Evolutionary conservation across 2,329 filamentous ascomycete species (phyloP).

Genomic region (Neospermospora avenae): DNA sequence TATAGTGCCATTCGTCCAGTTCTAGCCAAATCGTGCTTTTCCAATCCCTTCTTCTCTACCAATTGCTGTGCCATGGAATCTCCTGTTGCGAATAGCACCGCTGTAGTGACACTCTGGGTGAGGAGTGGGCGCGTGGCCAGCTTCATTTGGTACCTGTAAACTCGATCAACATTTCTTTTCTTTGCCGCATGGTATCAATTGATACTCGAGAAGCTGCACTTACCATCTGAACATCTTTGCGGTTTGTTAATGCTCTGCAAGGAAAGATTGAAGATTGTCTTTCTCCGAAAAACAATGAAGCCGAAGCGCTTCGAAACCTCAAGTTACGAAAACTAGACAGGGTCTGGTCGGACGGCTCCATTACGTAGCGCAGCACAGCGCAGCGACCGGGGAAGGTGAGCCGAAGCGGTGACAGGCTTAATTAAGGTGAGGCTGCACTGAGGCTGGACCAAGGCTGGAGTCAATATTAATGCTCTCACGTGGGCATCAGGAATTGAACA

Average conservation of each 20-base stretch:
- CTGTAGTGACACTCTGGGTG: slow-evolving; percentile 87
- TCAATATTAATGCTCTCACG: neutral
- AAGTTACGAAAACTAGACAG: neutral
- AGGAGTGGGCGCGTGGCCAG: slow-evolving; percentile 79
- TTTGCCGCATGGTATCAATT: neutral
- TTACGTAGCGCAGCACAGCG: neutral
- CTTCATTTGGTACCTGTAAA: slow-evolving; percentile 76
- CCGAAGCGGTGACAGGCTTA: too few relatives aligned
- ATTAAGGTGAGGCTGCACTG: too few relatives aligned
- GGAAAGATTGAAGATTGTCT: neutral
- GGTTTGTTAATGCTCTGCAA: neutral
- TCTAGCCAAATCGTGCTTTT: slow-evolving; percentile 70
- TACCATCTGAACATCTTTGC: slow-evolving; percentile 35
- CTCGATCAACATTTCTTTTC: neutral
- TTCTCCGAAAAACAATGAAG: slow-evolving; percentile 5
- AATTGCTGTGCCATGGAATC: slow-evolving; percentile 88
- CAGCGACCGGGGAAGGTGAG: neutral
- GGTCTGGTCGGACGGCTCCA: neutral
- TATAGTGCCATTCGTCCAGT: slow-evolving; percentile 79
- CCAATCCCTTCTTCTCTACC: slow-evolving; percentile 75
- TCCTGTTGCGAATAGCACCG: slow-evolving; percentile 87
- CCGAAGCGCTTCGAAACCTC: neutral
- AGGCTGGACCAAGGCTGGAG: neutral
- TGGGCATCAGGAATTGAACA: neutral
- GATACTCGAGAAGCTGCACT: slow-evolving; percentile 1